Percentiles rank a stretch among this genome's conserved stretches.
Conservation (phyloP, 2,329 filamentous ascomycete species). For the Colletotrichum melonis region DNA sequence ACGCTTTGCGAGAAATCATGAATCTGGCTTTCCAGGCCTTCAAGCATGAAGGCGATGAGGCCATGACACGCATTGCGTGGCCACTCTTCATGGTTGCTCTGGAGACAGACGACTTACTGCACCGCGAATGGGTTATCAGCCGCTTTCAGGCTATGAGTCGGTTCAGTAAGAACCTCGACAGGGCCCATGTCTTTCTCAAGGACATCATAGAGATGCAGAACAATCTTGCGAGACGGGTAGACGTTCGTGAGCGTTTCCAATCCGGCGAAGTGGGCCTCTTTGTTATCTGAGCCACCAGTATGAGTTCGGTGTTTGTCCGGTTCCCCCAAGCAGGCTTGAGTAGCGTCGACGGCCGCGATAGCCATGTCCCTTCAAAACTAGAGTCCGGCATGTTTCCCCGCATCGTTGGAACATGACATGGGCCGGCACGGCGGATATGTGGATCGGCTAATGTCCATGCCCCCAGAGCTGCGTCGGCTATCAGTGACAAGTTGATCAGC, state of each 20-base stretch:
- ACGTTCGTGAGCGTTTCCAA: slow-evolving; percentile 36
- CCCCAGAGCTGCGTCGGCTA: slow-evolving; percentile 6
- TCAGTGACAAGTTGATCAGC: background rate
- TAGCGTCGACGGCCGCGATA: background rate
- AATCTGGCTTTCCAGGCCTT: slow-evolving; percentile 47
- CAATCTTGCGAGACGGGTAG: slow-evolving; percentile 24
- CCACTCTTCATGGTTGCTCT: slow-evolving; percentile 49
- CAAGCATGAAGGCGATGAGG: slow-evolving; percentile 46
- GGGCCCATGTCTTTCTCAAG: slow-evolving; percentile 43
- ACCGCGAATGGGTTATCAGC: slow-evolving; percentile 48
- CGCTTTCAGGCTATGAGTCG: slow-evolving; percentile 43
- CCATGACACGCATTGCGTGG: slow-evolving; percentile 46
- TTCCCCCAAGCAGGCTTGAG: background rate
- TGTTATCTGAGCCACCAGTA: slow-evolving; percentile 35
- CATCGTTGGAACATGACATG: slow-evolving; percentile 1
- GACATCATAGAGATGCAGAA: slow-evolving; percentile 39
- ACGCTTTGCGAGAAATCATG: slow-evolving; percentile 40
- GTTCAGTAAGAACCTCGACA: slow-evolving; percentile 46
- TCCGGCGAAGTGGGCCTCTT: slow-evolving; percentile 36
- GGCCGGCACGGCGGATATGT: background rate
- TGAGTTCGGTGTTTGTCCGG: background rate
- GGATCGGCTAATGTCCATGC: slow-evolving; percentile 12
- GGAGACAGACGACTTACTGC: slow-evolving; percentile 46
- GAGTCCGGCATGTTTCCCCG: background rate
- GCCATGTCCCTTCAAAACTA: background rate